Conservation (phyloP, 2,329 filamentous ascomycete genomes). For the Calonectria hongkongensis region DNA sequence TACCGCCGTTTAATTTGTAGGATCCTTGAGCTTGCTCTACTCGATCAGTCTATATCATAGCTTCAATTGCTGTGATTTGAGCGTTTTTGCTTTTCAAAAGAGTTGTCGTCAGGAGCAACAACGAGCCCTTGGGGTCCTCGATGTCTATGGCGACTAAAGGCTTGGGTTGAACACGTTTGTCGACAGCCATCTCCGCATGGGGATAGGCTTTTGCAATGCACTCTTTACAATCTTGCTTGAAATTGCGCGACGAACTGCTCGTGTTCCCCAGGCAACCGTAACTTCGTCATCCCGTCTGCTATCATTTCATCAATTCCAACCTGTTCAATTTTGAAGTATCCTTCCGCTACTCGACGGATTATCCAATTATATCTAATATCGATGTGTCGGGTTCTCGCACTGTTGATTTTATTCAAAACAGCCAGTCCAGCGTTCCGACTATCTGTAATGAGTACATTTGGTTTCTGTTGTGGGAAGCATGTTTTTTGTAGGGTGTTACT, state of each 20-base stretch:
- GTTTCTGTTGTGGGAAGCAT: no score
- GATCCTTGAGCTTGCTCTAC: background rate
- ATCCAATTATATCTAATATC: background rate
- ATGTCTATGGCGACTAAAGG: no score
- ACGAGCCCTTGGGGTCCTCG: no score
- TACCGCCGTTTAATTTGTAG: background rate
- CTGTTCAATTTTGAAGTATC: background rate
- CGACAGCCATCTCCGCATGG: no score
- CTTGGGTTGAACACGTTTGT: no score
- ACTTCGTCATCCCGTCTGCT: background rate
- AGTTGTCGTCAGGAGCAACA: background rate
- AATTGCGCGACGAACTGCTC: no score
- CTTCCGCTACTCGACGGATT: background rate
- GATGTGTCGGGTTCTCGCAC: no score
- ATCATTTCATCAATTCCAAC: background rate
- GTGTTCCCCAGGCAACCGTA: no score
- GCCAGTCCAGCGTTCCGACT: background rate
- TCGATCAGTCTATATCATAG: background rate
- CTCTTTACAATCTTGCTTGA: no score
- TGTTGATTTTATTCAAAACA: background rate
- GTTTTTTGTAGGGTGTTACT: no score
- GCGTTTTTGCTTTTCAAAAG: background rate
- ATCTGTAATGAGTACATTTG: background rate
- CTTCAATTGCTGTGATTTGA: background rate
- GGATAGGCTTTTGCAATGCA: no score